These are phyloP conservation scores for Colletotrichum neosansevieriae DNA, from an alignment of 2,329 filamentous ascomycete genomes.

Conservation along the genomic window DNA sequence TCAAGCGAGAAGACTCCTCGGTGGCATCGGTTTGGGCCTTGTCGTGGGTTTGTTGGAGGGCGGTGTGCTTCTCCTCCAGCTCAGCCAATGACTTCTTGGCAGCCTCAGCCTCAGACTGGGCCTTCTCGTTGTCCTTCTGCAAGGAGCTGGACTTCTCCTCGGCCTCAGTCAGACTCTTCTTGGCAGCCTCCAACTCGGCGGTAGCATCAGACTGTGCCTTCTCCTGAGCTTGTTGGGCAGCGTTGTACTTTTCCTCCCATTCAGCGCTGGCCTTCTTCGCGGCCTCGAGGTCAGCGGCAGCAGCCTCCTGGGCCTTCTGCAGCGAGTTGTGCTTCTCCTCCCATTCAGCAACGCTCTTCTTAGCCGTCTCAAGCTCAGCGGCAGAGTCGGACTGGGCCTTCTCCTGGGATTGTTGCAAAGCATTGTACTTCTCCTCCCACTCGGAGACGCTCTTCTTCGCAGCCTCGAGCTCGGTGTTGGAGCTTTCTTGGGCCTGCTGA, in stretches of 20 bases:
- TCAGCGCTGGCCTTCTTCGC: constrained; percentile 47
- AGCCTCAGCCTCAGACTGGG: constrained; percentile 26
- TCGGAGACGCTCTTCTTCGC: constrained; percentile 46
- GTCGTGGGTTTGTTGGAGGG: constrained; percentile 41
- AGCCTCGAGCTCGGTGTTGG: constrained; percentile 40
- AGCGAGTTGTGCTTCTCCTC: constrained; percentile 42
- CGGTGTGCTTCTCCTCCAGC: constrained; percentile 33
- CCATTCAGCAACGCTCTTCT: constrained; percentile 46
- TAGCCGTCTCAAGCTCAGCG: constrained; percentile 46
- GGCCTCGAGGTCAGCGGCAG: too few species aligned
- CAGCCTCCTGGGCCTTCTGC: constrained; percentile 33
- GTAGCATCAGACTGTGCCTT: constrained; percentile 48
- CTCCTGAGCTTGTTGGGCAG: constrained; percentile 45
- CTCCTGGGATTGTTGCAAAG: constrained; percentile 45
- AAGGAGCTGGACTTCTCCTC: constrained; percentile 41
- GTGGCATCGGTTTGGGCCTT: constrained; percentile 39
- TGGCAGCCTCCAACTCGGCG: constrained; percentile 46
- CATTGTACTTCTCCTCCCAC: constrained; percentile 47
- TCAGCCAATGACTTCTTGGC: constrained; percentile 40
- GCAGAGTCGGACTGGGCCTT: constrained; percentile 48
- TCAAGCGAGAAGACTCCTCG: constrained; percentile 30
- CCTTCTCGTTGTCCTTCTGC: constrained; percentile 44
- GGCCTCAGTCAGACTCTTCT: constrained; percentile 47
- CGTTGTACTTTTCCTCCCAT: constrained; percentile 48
- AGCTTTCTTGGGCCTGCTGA: constrained; percentile 43